Evolutionary conservation across 208 protist genomes (phyloP), one percentile per base, ranked within the genome.

Genomic region (Trypanosoma boissoni): DNA sequence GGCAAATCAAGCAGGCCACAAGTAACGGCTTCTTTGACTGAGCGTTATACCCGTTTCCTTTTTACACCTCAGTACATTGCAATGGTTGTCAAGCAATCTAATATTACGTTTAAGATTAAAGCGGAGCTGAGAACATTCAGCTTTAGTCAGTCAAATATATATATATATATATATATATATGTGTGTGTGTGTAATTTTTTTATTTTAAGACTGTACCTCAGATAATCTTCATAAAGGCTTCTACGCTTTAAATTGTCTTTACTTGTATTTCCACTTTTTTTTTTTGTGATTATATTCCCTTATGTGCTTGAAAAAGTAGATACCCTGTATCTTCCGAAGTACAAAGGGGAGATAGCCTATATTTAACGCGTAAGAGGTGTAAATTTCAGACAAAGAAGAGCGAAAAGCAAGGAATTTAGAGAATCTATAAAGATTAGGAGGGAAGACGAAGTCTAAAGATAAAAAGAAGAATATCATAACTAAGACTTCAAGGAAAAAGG

Each of bases 1-100:
- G 74, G 0, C 75, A 93, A 73, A 43, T 93, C 7, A 93, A 93
- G 69, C 77, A 72, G 45, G 71, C 66, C 14, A 65, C 45, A 8
- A 61, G 62, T 1, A 75, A 76, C 3, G 82, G 72, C n/a, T 82
- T 91, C 51, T 90, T 68, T 63, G 64, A 73, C 32, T 77, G 41
- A 66, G 24, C 20, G 16, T 60, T 41, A 43, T 62, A 58, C 46
- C 59, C 31, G 63, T 55, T 65, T 28, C 10, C 32, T 26, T 27
- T 64, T 51, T 68, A 34, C 37, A 4, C 51, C 36, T 29, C 28
- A 36, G 10, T 6, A 32, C 10, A 8, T 26, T n/a, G 34, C 28
- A 14, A 9, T 34, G 41, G 14, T 39, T 26, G 8, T 6, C 37
- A 39, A 12, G 23, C 27, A 10, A 41, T 16, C 36, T 51, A 50